A percentile compares a stretch with the other conserved stretches of the same genome.
Conservation (phyloP, 345 rosid genomes). For the Eucalyptus sp. region DNA sequence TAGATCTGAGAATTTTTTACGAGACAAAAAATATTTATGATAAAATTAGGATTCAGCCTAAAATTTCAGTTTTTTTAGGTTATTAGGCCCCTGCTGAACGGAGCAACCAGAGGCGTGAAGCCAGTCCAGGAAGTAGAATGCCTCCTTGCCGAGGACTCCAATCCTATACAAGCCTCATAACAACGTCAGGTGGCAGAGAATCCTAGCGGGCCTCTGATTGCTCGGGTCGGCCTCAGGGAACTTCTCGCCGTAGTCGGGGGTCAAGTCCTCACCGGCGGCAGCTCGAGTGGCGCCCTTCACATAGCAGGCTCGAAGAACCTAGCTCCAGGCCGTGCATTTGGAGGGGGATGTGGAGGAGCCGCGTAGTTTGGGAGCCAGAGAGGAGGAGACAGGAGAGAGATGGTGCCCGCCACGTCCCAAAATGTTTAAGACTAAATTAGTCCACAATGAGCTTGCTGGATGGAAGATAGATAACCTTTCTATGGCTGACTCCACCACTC, state of each 20-base stretch:
- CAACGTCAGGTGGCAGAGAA: conserved; percentile 86
- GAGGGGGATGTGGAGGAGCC: background rate
- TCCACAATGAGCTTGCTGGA: background rate
- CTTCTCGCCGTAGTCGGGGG: conserved; percentile 43
- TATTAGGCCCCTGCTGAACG: too few relatives aligned
- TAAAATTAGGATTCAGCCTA: fast-evolving
- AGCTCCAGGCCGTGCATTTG: background rate
- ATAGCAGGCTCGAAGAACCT: background rate
- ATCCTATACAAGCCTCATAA: conserved; percentile 60
- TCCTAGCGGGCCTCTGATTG: conserved; percentile 51
- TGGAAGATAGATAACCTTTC: background rate
- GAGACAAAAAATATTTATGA: too few relatives aligned
- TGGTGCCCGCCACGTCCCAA: background rate
- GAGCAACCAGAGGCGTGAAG: too few relatives aligned
- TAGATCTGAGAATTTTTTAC: too few relatives aligned
- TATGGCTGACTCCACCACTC: background rate
- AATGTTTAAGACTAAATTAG: too few relatives aligned
- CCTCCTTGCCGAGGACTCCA: conserved; percentile 23
- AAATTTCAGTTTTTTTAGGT: too few relatives aligned
- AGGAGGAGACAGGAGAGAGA: background rate
- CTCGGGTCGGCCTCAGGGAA: conserved; percentile 27
- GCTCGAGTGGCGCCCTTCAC: background rate
- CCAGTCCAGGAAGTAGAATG: too few relatives aligned
- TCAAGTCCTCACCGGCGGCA: conserved; percentile 10
- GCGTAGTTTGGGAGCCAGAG: background rate